phyloP scores from a whole-genome alignment of 2,329 filamentous ascomycete genomes.

The Scedosporium aurantiacum region DNA sequence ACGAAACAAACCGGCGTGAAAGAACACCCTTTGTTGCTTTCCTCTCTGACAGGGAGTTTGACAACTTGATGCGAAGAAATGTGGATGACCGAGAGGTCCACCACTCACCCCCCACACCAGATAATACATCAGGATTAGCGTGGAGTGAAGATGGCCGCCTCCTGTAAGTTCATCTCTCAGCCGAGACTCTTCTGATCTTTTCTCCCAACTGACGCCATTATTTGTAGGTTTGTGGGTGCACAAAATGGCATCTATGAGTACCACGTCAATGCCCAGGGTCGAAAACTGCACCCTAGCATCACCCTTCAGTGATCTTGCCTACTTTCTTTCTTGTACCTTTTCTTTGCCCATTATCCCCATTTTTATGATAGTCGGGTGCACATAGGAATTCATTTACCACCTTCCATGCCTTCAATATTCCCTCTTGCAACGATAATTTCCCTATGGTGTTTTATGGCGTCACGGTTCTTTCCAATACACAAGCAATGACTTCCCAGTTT shows the following conservation, averaged over 20 bases:
- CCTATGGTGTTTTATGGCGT: background rate
- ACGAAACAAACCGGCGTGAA: conserved; percentile 9
- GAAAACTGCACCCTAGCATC: conserved; percentile 48
- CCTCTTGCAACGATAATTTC: background rate
- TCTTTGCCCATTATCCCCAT: background rate
- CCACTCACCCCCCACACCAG: conserved; percentile 32
- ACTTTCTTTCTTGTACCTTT: background rate
- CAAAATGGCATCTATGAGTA: conserved; percentile 71
- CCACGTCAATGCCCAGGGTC: conserved; percentile 49
- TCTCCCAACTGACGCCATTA: background rate
- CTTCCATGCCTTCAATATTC: no score
- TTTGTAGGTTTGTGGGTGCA: conserved; percentile 45
- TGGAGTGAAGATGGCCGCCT: conserved; percentile 52
- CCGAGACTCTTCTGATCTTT: no score
- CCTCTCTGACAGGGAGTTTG: conserved; percentile 5
- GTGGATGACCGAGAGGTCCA: conserved; percentile 27
- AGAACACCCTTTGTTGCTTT: conserved; percentile 10
- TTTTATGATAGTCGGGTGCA: background rate
- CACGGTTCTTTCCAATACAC: background rate
- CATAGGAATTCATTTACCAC: background rate
- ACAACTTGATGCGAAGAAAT: conserved; percentile 12
- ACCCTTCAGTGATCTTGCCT: conserved; percentile 32
- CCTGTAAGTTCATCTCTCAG: conserved; percentile 35
- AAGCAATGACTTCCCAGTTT: no score
- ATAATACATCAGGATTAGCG: conserved; percentile 49